Evolutionary conservation across 768 basidiomycete genomes (phyloP), one percentile per base, ranked within the genome.

Genomic region (Mycena metata): DNA sequence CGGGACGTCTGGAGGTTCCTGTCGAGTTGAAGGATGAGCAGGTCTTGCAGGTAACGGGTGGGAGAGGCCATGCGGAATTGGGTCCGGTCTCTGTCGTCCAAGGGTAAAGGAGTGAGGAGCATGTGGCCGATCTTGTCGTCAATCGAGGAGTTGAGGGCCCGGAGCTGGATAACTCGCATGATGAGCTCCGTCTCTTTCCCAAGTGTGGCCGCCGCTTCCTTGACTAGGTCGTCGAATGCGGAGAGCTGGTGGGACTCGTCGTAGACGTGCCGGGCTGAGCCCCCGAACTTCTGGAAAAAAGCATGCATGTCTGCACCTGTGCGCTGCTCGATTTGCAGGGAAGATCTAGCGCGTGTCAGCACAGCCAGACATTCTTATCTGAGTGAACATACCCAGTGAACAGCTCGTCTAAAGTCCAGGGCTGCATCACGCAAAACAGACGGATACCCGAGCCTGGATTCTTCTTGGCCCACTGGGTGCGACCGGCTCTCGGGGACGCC

Each of bases 401-500:
- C 50, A 62, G 61, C 51, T 62, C 61, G 41, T 62, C 51, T 41
- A 62, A 54, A 52, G 61, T 62, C 61, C 61, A 62, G 61, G 61
- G 61, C 50, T 35, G 61, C 61, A 62, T 62, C 50, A 52, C 52
- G 36, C 61, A 62, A 54, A 54, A 62, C 41, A 47, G 59, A 60
- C 59, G 59, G 59, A 52, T 52, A 62, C 50, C 50, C 30, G 51
- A 52, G 50, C 51, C 51, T 52, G 52, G 50, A 52, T 43, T 52
- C 61, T 52, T 62, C 41, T 13, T 10, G 26, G 61, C 51, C 61
- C 61, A 62, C 41, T 54, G 39, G 33, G 51, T 62, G 41, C 30
- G 51, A 51, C 45, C 41, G 50, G 49, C 61, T 43, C 51, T 43
- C 23, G 61, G 61, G 47, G 61, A 62, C 51, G 61, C 49, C 50